Base-by-base conservation (phyloP, 352 stramenopile species). In the Pythium monospermum region DNA sequence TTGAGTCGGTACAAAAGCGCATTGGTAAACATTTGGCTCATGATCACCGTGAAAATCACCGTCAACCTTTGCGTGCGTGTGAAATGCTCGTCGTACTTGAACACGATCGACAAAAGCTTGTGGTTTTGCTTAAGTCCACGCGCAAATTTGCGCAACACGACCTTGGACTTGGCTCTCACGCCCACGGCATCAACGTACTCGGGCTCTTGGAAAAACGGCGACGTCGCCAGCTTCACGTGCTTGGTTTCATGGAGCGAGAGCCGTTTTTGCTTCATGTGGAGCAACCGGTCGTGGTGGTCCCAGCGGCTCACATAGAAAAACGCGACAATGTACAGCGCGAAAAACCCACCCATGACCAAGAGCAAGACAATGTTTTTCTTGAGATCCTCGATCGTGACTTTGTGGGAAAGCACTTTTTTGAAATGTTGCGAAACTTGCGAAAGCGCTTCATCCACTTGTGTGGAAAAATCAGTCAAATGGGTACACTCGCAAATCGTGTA, bases 401-500 rank as follows among this genome's bases (percentile, higher is more conserved):
- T 44, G 51, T 81, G 66, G 2, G 63, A 73, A 3, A 89, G 41
- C 23, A 85, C 75, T 26, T 72, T 71, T 23, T 72, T 71, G 43
- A 90, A 85, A 42, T 90, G 74, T 44, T 73, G 61, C 0, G 68
- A 70, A 10, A 90, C 73, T 11, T 77, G 57, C 22, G 64, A 68
- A 13, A 86, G 28, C 2, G 78, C 80, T 30, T 87, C 57, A n/a
- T 70, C 60, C 5, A 87, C 69, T 56, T 90, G 61, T 0, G 78
- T 84, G 4, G 71, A 74, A 28, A 90, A 90, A 43, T 90, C 78
- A 0, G 78, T 90, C 31, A 90, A 59, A 59, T 90, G 78, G 15
- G 65, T 83, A 50, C 78, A 90, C 40, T 83, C 69, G 41, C 78
- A 90, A 25, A 87, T 82, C 23, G 73, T 90, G 41, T 86, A 87